phyloP scores from a whole-genome alignment of 306 rosid genomes.

The Cucumis melo region DNA sequence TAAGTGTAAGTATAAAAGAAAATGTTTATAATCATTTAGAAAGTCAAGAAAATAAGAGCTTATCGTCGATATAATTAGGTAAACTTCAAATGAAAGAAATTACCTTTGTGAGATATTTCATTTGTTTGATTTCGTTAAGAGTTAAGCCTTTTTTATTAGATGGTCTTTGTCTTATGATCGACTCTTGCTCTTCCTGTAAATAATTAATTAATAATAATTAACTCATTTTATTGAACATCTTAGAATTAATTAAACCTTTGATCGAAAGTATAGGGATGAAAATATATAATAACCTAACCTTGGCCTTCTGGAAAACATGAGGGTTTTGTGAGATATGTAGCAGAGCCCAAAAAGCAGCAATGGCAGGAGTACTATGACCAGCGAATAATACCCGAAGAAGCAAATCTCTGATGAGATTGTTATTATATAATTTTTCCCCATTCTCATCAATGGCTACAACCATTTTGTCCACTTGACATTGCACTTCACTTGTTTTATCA shows the following conservation, averaged over 20 bases:
- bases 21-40: no score
- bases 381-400: neutral
- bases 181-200: conserved; percentile 19
- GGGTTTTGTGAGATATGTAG: neutral
- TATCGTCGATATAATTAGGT: no score
- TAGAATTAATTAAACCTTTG: no score
- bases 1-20: no score
- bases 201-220: neutral
- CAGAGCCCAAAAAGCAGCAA: neutral
- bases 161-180: conserved; percentile 9
- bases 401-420: conserved; percentile 6
- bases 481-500: neutral
- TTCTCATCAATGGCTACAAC: conserved; percentile 9
- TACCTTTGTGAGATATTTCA: conserved; percentile 10
- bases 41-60: no score
- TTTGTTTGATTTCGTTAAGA: conserved; percentile 13
- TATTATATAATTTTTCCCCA: conserved; percentile 1
- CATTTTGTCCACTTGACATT: conserved; percentile 5
- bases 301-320: neutral
- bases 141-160: conserved; percentile 9
- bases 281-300: neutral
- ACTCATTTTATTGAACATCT: no score
- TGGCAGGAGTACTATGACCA: conserved; percentile 11
- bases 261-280: neutral
- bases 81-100: no score